Evolutionary conservation across 2,329 filamentous ascomycete genomes (phyloP).

Genomic region (Fusarium longipes): DNA sequence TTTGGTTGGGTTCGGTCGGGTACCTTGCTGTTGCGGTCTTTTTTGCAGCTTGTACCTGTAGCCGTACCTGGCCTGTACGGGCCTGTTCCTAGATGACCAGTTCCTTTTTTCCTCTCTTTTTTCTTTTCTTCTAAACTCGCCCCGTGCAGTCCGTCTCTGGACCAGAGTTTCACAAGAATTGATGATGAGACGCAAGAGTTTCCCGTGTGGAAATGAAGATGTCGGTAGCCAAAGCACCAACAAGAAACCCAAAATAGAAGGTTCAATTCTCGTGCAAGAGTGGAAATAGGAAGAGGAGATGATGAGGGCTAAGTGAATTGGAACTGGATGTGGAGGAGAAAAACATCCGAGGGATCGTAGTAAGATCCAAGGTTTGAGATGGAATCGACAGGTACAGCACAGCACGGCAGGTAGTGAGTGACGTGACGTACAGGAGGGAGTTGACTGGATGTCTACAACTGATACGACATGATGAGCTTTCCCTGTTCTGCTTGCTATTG

Average conservation of each 20-base stretch:
- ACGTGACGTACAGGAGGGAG: constrained; percentile 31
- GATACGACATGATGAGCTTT: constrained; percentile 7
- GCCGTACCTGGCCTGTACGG: constrained; percentile 6
- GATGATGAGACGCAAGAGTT: constrained; percentile 14
- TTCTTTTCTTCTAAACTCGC: not conserved
- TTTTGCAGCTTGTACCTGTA: constrained; percentile 11
- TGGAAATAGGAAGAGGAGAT: not conserved
- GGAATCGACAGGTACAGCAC: constrained; percentile 21
- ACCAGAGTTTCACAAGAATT: constrained; percentile 33
- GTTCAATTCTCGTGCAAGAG: constrained; percentile 5
- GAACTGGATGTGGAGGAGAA: constrained; percentile 19
- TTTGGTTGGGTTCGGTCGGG: constrained; percentile 26
- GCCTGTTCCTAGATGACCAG: not conserved
- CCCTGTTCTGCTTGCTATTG: constrained; percentile 2
- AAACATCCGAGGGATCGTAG: constrained; percentile 18
- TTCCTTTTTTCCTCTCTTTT: constrained; percentile 4
- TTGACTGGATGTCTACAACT: constrained; percentile 18
- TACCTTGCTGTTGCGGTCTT: constrained; percentile 31
- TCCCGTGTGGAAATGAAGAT: constrained; percentile 28
- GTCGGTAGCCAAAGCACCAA: not conserved
- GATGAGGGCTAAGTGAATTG: not conserved
- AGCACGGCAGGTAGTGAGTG: constrained; percentile 10
- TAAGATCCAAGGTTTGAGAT: constrained; percentile 13
- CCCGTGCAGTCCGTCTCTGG: constrained; percentile 3
- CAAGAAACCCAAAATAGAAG: constrained; percentile 13